Base-by-base conservation (phyloP, 768 basidiomycete genomes). In the Suillus americanus region DNA sequence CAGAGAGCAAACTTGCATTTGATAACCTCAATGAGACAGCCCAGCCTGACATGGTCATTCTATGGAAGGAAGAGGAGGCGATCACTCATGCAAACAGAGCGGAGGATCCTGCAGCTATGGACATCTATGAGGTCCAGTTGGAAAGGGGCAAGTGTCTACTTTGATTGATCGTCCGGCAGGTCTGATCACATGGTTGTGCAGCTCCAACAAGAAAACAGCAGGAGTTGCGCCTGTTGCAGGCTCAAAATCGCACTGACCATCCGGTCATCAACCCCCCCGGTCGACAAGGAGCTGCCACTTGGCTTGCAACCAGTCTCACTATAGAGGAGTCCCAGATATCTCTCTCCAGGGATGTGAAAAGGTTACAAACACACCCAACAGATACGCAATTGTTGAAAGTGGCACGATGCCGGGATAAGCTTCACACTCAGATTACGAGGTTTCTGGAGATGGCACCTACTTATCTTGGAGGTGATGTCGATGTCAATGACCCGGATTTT, bases 81-180 rank as follows among this genome's bases (percentile, higher is more conserved):
- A 1, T 18, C 2, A 48, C 60, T 33, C 20, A 46, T 13, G 25
- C 14, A 12, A 40, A 40, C 40, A 23, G 43, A 13, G 20, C 18
- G 2, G 48, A 43, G 3, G 20, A 53, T 53, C 43, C 43, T 6
- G 9, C 40, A 13, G 37, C 59, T 38, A 62, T 64, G 64, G 64
- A 64, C 20, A 53, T 64, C 20, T 64, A 45, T 46, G 62, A 64
- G 35, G 28, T 64, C 41, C 18, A 35, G 43, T 23, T 62, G 28
- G 33, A 33, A 33, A 33, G 33, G 33, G 33, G 33, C 33, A 33
- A 33, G 33, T 33, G 33, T 33, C 33, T 33, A 33, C 33, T 33
- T 33, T 33, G 0, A 33, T 33, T 33, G 33, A 5, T 33, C 5
- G 33, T 33, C 33, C 5, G 33, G 33, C 33, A 33, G 33, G 5